These are phyloP conservation scores for Zygosaccharomyces siamensis DNA, from an alignment of 805 yeast species.

Conservation along the genomic window DNA sequence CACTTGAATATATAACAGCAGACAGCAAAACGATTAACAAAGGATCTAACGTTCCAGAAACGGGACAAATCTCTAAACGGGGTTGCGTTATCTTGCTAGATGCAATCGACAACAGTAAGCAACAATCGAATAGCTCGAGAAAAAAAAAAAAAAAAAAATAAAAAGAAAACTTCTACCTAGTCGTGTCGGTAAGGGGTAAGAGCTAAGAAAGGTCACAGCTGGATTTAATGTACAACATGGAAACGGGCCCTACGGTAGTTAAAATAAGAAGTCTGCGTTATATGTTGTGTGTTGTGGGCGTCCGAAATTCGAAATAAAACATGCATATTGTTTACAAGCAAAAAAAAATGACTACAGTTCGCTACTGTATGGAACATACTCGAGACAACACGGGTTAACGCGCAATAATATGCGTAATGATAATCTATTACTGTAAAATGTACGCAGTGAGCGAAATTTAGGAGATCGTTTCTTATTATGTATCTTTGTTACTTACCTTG, in stretches of 20 bases:
- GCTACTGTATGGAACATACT: background rate
- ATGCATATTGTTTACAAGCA: background rate
- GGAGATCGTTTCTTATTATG: background rate
- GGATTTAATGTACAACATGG: no score
- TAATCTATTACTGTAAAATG: no score
- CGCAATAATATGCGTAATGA: background rate
- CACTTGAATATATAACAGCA: background rate
- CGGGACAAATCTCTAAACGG: background rate
- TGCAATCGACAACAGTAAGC: background rate
- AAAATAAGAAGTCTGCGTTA: no score
- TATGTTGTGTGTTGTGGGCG: no score
- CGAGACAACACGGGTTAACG: background rate
- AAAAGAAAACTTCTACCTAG: background rate
- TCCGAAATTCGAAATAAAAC: background rate
- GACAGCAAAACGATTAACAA: background rate
- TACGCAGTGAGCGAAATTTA: background rate
- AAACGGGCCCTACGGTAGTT: no score
- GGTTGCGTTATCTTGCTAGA: background rate
- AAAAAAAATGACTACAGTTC: background rate
- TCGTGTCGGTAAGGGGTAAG: background rate
- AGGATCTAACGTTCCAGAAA: background rate
- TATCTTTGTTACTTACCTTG: background rate
- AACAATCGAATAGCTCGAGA: background rate
- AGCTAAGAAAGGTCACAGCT: no score
- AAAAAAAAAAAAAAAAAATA: background rate